Evolutionary conservation across 2,329 filamentous ascomycete species (phyloP).

Genomic region (Ampelomyces quisqualis): DNA sequence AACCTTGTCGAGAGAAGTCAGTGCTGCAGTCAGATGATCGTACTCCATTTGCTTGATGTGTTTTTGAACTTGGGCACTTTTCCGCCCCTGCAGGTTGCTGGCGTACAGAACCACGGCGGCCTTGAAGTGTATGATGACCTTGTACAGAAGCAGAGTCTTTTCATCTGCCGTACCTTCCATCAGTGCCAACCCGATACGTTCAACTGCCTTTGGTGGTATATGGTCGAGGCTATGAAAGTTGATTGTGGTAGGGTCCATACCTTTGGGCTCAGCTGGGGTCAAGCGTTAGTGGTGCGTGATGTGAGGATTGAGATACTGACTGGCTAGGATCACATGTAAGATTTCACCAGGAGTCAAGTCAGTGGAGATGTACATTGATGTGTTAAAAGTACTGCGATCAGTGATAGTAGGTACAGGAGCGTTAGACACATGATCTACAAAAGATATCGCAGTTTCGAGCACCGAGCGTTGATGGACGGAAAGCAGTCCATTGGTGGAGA

Average conservation of each 20-base stretch:
- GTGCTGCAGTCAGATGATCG: conserved; percentile 30
- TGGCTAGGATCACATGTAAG: conserved; percentile 29
- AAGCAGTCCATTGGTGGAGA: conserved; percentile 28
- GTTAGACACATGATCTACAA: conserved; percentile 34
- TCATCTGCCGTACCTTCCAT: conserved; percentile 33
- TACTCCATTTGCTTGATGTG: conserved; percentile 31
- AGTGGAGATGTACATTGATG: conserved; percentile 25
- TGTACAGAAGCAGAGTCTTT: conserved; percentile 32
- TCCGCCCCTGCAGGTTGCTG: conserved; percentile 25
- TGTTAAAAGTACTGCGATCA: conserved; percentile 29
- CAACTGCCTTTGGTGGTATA: conserved; percentile 32
- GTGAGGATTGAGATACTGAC: conserved; percentile 9
- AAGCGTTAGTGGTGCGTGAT: neutral
- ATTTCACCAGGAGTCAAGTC: conserved; percentile 31
- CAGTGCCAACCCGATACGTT: conserved; percentile 32
- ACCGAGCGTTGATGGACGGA: conserved; percentile 31
- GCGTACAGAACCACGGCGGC: conserved; percentile 29
- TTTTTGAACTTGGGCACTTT: conserved; percentile 24
- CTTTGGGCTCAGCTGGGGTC: conserved; percentile 21
- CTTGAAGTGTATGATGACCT: conserved; percentile 37
- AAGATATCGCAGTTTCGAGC: conserved; percentile 34
- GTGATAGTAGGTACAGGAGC: conserved; percentile 21
- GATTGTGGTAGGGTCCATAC: conserved; percentile 13
- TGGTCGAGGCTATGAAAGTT: conserved; percentile 32
- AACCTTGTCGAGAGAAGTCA: conserved; percentile 33